Evolutionary conservation across 2,329 filamentous ascomycete species (phyloP).

Genomic region (Aspergillus nomiae): DNA sequence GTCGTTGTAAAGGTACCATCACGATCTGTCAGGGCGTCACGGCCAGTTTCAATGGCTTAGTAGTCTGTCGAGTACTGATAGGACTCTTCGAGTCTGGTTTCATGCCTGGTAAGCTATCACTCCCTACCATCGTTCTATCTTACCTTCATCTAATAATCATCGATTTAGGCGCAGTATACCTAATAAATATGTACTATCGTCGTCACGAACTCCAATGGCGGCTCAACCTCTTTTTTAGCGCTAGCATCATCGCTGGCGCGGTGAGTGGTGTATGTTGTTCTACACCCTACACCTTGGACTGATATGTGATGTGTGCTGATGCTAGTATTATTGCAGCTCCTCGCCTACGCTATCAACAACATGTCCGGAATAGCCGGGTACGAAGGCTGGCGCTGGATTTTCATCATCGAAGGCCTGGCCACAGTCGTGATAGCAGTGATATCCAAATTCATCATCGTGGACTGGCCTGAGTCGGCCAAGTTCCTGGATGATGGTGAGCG

Average conservation of each 20-base stretch:
- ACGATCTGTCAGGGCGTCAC: conserved; percentile 48
- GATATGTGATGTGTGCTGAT: neutral
- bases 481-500: conserved; percentile 53
- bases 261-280: conserved; percentile 36
- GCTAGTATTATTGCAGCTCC: conserved; percentile 25
- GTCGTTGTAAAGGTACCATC: conserved; percentile 36
- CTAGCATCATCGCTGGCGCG: conserved; percentile 43
- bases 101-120: conserved; percentile 32
- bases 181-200: conserved; percentile 43
- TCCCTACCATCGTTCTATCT: neutral
- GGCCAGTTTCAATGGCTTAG: conserved; percentile 41
- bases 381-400: conserved; percentile 50
- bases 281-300: neutral
- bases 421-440: conserved; percentile 51
- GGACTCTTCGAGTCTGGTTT: conserved; percentile 43
- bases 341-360: conserved; percentile 46
- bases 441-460: conserved; percentile 53
- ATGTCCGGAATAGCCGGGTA: conserved; percentile 46
- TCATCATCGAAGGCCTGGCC: conserved; percentile 52
- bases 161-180: conserved; percentile 31
- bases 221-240: conserved; percentile 37
- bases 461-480: conserved; percentile 47
- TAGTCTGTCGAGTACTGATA: conserved; percentile 39
- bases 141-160: too few species aligned
- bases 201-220: conserved; percentile 44